Percentiles rank a stretch among this genome's conserved stretches.
Conservation (phyloP, 2,329 filamentous ascomycete genomes). For the Pseudopithomyces maydicus region DNA sequence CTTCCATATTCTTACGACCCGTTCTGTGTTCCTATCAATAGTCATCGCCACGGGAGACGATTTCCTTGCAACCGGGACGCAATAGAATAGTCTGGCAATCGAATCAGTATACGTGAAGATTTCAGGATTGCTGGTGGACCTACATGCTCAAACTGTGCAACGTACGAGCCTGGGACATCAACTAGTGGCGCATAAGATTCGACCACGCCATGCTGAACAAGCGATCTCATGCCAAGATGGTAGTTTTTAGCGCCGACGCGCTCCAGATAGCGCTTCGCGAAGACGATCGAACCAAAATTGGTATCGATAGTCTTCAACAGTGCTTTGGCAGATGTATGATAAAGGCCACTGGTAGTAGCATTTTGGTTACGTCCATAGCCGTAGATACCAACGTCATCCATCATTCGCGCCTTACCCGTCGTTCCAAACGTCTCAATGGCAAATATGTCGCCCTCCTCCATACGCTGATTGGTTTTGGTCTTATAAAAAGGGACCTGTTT, state of each 20-base stretch:
- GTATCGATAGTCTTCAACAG: slow-evolving; percentile 88
- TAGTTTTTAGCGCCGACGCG: slow-evolving; percentile 90
- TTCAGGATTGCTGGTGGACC: slow-evolving; percentile 48
- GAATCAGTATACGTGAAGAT: neutral
- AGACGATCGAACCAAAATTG: slow-evolving; percentile 91
- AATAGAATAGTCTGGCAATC: slow-evolving; percentile 36
- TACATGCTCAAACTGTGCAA: slow-evolving; percentile 93
- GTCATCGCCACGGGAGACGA: slow-evolving; percentile 84
- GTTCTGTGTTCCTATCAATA: slow-evolving; percentile 59
- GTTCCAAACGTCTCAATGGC: slow-evolving; percentile 96
- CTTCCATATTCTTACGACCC: neutral
- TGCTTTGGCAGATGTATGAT: slow-evolving; percentile 79
- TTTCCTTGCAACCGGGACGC: slow-evolving; percentile 70
- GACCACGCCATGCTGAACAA: slow-evolving; percentile 80
- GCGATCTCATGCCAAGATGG: slow-evolving; percentile 82
- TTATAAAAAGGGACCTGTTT: slow-evolving; percentile 95
- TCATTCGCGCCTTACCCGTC: slow-evolving; percentile 83
- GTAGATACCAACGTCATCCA: slow-evolving; percentile 70
- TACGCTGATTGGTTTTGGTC: slow-evolving; percentile 82
- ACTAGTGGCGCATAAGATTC: slow-evolving; percentile 86
- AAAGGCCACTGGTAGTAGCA: slow-evolving; percentile 71
- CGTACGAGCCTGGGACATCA: slow-evolving; percentile 90
- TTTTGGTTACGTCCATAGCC: slow-evolving; percentile 74
- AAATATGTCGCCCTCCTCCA: slow-evolving; percentile 95
- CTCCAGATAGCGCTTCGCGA: slow-evolving; percentile 87